Evolutionary conservation across 306 rosid species (phyloP).

Genomic region (Calophaca sinica): DNA sequence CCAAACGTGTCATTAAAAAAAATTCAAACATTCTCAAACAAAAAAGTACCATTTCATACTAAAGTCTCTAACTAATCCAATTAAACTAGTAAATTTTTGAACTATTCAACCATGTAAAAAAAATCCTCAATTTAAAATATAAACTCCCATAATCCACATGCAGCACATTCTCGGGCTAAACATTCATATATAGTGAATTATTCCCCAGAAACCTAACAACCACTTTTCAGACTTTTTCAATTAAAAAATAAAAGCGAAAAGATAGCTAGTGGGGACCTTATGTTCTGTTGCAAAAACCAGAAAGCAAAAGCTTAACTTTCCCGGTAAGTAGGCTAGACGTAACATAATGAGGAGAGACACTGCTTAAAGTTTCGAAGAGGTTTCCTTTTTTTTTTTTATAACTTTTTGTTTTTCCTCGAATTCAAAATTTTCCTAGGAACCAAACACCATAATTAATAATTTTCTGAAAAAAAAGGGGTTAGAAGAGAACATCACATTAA

Average conservation of each 20-base stretch:
- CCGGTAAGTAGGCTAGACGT: constrained; percentile 42
- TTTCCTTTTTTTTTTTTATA: neutral
- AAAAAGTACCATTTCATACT: neutral
- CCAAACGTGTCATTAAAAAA: neutral
- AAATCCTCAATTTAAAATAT: constrained; percentile 29
- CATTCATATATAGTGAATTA: neutral
- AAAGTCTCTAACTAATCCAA: constrained; percentile 38
- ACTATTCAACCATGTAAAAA: constrained; percentile 32
- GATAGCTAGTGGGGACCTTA: constrained; percentile 43
- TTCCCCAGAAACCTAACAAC: constrained; percentile 39
- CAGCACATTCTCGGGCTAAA: neutral
- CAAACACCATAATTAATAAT: constrained; percentile 17
- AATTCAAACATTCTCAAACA: neutral
- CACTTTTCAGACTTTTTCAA: constrained; percentile 35
- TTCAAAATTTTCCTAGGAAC: constrained; percentile 33
- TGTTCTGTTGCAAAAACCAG: constrained; percentile 32
- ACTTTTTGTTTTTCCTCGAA: constrained; percentile 25
- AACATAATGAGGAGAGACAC: constrained; percentile 41
- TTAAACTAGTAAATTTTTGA: constrained; percentile 40
- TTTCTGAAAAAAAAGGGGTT: neutral
- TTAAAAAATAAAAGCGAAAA: neutral
- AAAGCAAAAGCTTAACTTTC: constrained; percentile 51
- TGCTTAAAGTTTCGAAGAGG: constrained; percentile 24
- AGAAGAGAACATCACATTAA: constrained; percentile 62
- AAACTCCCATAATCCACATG: constrained; percentile 38